Evolutionary conservation across 345 rosid species (phyloP), one percentile per base, ranked within the genome.

Genomic region (Balakata baccata): DNA sequence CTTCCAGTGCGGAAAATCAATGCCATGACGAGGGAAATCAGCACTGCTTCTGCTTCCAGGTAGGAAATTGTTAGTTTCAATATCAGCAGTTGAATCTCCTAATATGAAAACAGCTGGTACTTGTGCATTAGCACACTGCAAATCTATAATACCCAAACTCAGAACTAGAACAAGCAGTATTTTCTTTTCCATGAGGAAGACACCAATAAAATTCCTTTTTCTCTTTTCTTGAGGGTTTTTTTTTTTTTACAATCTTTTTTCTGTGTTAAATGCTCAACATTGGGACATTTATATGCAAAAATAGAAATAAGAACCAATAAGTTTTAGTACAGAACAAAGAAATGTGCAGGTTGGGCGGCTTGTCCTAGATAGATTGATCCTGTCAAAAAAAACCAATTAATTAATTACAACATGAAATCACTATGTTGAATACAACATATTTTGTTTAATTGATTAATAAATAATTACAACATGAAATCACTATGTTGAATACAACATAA

Each of bases 1-100:
- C 91, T 82, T 65, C 91, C 89, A 1, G 91, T 87, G 10, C 89
- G 87, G 89, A 73, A 87, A 87, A 73, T 86, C 89, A 16, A 87
- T 68, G 60, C 93, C 93, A 66, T 85, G 73, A 58, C 59, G 83
- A 18, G 73, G 86, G 53, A 84, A 84, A 67, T 85, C 45, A 1
- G 87, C 85, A 59, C 70, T 89, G 14, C 59, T 11, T 12, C 2
- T 71, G 69, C 81, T 73, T 34, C 57, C 72, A 14, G 85, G 79
- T 81, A 89, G 71, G 79, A 81, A 84, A 71, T 75, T 83, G 73
- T 87, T 80, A 41, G 89, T 87, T 45, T 90, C 89, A 51, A 77
- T 85, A 73, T 89, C 93, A 67, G 84, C 85, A 0, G 89, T 87
- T 6, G 89, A 87, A 51, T 89, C 88, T 51, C 89, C 93, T 1